Base-by-base conservation (phyloP, 1,284 basidiomycete species). In the Cutaneotrichosporon mucoides region DNA sequence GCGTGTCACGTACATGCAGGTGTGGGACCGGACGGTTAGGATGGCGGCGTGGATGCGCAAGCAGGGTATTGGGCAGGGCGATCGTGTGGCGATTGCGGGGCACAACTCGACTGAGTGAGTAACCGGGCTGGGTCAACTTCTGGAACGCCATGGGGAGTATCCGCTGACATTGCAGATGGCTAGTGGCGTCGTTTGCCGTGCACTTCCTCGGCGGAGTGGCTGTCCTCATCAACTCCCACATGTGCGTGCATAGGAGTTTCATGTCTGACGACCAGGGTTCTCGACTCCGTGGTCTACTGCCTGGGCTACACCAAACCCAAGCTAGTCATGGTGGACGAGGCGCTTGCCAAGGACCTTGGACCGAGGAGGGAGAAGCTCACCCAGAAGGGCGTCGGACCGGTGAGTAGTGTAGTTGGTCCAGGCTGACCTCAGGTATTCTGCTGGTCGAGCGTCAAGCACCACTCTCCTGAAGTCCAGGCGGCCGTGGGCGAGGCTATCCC, bases 251-350 rank as follows among this genome's bases (percentile, higher is more conserved):
- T 24, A 24, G 24, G 24, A 24, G 24, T 24, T 24, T 24, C 24
- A 24, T 24, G 24, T 24, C 51, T 53, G 24, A 53, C 51, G 24
- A 16, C 24, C 33, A 60, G 44, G 15, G 45, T 15, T 5, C 41
- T 47, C 45, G 66, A 70, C 38, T 54, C 55, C n/a, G 55, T 59
- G 11, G 49, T 69, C 6, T 69, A 72, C 56, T 70, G 69, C 45
- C 58, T 76, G 7, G 53, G 50, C 1, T 61, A 68, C 38, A 66
- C 66, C 0, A 36, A 57, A 13, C 71, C 75, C 6, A 57, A 61
- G 35, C 38, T 75, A 3, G 61, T 75, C 1, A 60, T 75, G 12
- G 55, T 72, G 15, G 73, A 76, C 57, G 63, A 59, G 37, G 68
- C 66, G 12, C 48, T 65, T 13, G 68, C 68, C 3, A 62, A 67